These are phyloP conservation scores for Diddensiella transvaalensis DNA, from an alignment of 805 yeast species.

Conservation along the genomic window DNA sequence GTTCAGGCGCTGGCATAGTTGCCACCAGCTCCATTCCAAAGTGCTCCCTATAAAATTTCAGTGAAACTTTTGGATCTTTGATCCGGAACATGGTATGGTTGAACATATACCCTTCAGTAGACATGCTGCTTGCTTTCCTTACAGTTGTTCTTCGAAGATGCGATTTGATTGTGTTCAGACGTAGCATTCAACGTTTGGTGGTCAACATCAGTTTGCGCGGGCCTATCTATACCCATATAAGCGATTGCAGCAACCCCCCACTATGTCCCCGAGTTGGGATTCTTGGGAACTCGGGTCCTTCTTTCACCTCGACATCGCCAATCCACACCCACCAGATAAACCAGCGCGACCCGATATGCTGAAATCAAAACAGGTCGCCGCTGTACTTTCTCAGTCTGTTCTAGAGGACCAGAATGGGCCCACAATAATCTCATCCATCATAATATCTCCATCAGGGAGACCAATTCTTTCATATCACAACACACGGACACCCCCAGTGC, in stretches of 20 bases:
- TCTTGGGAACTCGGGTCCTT: no score
- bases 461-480: slow-evolving; percentile 25
- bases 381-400: slow-evolving; percentile 24
- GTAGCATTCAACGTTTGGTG: neutral
- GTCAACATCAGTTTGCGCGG: no score
- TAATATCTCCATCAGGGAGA: slow-evolving; percentile 21
- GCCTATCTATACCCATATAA: no score
- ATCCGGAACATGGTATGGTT: slow-evolving; percentile 60
- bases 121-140: no score
- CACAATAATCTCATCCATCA: slow-evolving; percentile 23
- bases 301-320: no score
- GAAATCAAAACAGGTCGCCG: slow-evolving; percentile 18
- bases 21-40: slow-evolving; percentile 69
- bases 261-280: no score
- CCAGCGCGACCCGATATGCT: no score
- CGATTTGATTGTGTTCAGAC: neutral
- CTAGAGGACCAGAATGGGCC: slow-evolving; percentile 17
- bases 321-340: no score
- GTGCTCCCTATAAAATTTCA: slow-evolving; percentile 67
- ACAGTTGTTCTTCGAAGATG: neutral
- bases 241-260: no score
- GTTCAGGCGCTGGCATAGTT: slow-evolving; percentile 49
- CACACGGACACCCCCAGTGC: slow-evolving; percentile 19
- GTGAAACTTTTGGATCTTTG: slow-evolving; percentile 70
- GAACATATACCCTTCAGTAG: slow-evolving; percentile 17